These are phyloP conservation scores for Candida orba DNA, from an alignment of 805 yeast genomes.

Conservation along the genomic window DNA sequence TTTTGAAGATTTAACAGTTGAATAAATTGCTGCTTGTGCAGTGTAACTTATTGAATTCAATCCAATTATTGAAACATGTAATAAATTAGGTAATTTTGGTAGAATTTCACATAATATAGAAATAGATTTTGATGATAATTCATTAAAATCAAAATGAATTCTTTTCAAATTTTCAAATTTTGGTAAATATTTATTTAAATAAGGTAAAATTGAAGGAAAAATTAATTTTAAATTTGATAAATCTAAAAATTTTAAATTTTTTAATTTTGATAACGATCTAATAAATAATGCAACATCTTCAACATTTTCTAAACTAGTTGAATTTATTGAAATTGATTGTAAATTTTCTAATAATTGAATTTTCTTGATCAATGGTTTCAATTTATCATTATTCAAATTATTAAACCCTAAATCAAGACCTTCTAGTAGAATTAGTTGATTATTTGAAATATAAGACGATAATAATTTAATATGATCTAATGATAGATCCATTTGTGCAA, in stretches of 20 bases:
- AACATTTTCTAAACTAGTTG: constrained; percentile 49
- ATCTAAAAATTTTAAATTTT: constrained; percentile 64
- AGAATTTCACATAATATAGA: constrained; percentile 58
- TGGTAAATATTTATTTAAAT: constrained; percentile 60
- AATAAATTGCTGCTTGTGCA: constrained; percentile 57
- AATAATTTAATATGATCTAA: constrained; percentile 51
- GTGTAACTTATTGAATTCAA: constrained; percentile 50
- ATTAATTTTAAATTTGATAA: constrained; percentile 61
- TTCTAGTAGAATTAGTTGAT: constrained; percentile 30
- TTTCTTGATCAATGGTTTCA: constrained; percentile 21
- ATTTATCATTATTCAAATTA: constrained; percentile 38
- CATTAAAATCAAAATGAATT: constrained; percentile 66
- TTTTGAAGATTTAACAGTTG: constrained; percentile 58
- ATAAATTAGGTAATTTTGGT: constrained; percentile 58
- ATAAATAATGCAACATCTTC: constrained; percentile 45
- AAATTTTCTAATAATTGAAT: constrained; percentile 20
- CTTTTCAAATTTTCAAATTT: constrained; percentile 56
- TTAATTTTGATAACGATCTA: constrained; percentile 43
- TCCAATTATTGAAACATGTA: constrained; percentile 64
- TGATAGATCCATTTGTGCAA: constrained; percentile 66
- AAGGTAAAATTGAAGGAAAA: constrained; percentile 55
- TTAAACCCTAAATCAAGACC: constrained; percentile 86
- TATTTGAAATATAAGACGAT: constrained; percentile 48
- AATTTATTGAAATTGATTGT: constrained; percentile 53
- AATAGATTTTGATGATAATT: constrained; percentile 47